phyloP scores from a whole-genome alignment of 768 basidiomycete species.

The Amanita molliuscula region DNA sequence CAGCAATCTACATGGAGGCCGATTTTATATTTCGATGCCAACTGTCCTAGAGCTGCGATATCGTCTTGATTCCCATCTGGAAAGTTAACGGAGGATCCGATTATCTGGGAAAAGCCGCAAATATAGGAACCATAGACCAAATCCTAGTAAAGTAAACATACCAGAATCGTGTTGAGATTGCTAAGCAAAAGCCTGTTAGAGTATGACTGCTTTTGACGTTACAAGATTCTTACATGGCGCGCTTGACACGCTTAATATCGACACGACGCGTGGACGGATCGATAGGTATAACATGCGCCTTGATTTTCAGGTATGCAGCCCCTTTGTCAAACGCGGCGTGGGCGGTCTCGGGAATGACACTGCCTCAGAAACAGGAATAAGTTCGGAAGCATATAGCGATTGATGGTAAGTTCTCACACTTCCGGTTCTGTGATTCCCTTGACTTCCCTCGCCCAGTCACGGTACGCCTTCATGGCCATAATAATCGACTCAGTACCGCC shows the following conservation, averaged over 20 bases:
- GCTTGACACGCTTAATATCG: constrained; percentile 61
- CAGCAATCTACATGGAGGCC: constrained; percentile 95
- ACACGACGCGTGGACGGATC: constrained; percentile 69
- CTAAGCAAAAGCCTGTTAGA: constrained; percentile 25
- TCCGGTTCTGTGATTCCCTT: constrained; percentile 90
- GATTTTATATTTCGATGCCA: constrained; percentile 67
- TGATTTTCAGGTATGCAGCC: constrained; percentile 79
- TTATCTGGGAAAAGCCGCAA: constrained; percentile 36
- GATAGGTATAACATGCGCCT: constrained; percentile 81
- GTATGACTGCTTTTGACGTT: not conserved
- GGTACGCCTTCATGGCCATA: constrained; percentile 90
- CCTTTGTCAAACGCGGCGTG: constrained; percentile 97
- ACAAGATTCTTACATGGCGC: constrained; percentile 67
- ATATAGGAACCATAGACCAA: constrained; percentile 1
- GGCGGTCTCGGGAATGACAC: constrained; percentile 74
- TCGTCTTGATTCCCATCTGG: constrained; percentile 84
- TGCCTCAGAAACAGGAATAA: constrained; percentile 20
- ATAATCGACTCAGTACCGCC: constrained; percentile 96
- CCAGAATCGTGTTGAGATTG: constrained; percentile 86
- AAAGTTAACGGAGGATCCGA: constrained; percentile 81
- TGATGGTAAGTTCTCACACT: constrained; percentile 45
- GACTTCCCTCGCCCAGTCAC: constrained; percentile 80
- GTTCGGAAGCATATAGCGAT: not conserved
- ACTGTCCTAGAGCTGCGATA: constrained; percentile 63
- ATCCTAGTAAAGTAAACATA: constrained; percentile 16